These are phyloP conservation scores for Fusarium euwallaceae DNA, from an alignment of 2,329 filamentous ascomycete species.

Conservation along the genomic window DNA sequence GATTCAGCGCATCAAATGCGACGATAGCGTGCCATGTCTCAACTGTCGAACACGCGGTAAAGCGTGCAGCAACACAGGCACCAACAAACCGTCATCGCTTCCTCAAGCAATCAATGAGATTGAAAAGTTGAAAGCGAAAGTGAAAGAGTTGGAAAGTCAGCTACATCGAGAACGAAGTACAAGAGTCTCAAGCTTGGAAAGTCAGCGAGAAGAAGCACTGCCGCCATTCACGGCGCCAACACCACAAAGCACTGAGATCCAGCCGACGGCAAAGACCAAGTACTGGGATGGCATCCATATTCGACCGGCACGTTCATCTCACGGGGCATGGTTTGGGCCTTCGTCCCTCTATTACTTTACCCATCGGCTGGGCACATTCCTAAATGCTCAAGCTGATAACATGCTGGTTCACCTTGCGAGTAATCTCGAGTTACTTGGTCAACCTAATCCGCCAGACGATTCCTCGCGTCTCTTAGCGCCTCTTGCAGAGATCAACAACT, in stretches of 20 bases:
- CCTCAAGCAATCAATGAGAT: background rate
- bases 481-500: background rate
- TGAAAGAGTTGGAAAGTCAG: background rate
- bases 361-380: background rate
- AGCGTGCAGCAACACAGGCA: background rate
- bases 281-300: background rate
- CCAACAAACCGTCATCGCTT: background rate
- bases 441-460: background rate
- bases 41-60: constrained; percentile 14
- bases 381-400: background rate
- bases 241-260: background rate
- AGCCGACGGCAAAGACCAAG: background rate
- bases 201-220: background rate
- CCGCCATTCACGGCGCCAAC: background rate
- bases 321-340: background rate
- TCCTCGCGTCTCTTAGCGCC: background rate
- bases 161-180: background rate
- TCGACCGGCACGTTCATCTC: background rate
- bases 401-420: background rate
- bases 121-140: background rate
- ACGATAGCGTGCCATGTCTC: constrained; percentile 19
- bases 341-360: background rate
- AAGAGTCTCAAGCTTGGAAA: background rate
- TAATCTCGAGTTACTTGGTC: background rate
- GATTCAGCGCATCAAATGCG: constrained; percentile 30